Conservation (phyloP, 371 early-diverging fungal species). For the Rhizopus stolonifer region DNA sequence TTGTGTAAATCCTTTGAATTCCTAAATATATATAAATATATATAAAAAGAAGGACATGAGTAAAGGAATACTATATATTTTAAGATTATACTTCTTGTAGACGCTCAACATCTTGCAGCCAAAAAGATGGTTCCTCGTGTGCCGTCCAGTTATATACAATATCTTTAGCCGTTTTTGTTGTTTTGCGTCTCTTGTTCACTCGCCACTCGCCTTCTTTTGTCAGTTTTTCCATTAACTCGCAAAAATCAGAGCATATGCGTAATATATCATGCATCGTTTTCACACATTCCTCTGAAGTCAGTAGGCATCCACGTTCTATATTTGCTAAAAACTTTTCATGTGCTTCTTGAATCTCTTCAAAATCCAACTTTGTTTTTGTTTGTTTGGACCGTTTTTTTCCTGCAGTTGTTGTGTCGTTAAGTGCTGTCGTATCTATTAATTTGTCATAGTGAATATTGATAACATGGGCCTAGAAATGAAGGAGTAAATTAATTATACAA, state of each 20-base stretch:
- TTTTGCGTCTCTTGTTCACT: slow-evolving; percentile 21
- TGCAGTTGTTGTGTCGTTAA: slow-evolving; percentile 5
- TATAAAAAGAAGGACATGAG: slow-evolving; percentile 5
- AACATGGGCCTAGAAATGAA: slow-evolving; percentile 58
- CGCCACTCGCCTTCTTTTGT: slow-evolving; percentile 33
- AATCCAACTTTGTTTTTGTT: slow-evolving; percentile 31
- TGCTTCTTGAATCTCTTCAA: slow-evolving; percentile 58
- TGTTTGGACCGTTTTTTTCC: slow-evolving; percentile 7
- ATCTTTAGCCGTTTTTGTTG: slow-evolving; percentile 35
- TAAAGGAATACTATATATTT: background rate
- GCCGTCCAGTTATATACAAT: slow-evolving; percentile 44
- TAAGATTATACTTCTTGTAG: slow-evolving; percentile 29
- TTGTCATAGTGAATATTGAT: slow-evolving; percentile 44
- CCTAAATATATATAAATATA: slow-evolving; percentile 26
- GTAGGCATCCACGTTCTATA: slow-evolving; percentile 54
- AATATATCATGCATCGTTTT: slow-evolving; percentile 34
- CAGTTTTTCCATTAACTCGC: slow-evolving; percentile 30
- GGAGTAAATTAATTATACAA: background rate
- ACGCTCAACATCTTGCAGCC: slow-evolving; percentile 19
- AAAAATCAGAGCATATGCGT: slow-evolving; percentile 43
- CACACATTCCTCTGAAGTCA: slow-evolving; percentile 37
- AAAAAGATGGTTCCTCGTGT: slow-evolving; percentile 10
- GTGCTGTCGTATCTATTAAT: slow-evolving; percentile 23
- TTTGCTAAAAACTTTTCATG: slow-evolving; percentile 48
- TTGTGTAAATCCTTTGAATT: slow-evolving; percentile 49